Base-by-base conservation (phyloP, 139 green algal species). In the Yamagishiella unicocca region DNA sequence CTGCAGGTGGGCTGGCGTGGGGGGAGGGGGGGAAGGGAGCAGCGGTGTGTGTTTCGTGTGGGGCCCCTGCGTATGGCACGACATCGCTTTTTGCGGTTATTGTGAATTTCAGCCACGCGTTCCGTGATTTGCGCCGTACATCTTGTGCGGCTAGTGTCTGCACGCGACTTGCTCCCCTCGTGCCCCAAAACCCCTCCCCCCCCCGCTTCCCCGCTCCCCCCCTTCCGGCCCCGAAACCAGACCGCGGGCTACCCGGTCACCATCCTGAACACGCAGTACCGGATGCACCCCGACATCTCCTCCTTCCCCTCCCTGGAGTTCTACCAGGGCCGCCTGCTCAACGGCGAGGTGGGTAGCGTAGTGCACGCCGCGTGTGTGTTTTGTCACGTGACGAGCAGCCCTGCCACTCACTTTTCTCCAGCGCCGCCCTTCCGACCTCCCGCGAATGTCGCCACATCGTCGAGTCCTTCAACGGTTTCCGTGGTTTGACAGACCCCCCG, bases 271-370 rank as follows among this genome's bases (percentile, higher is more conserved):
- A 91, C 83, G 27, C 90, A 93, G 83, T 91, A 91, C 92, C 94
- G 97, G 77, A 99, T 99, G 97, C 95, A 99, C 88, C 96, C 97
- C 10, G 80, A 82, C 35, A 99, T 99, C 87, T 92, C 94, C 50
- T 38, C 73, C 82, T 99, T 98, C 88, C 96, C 96, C 12, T 97
- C 93, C 4, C 50, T 71, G 8, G 91, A 96, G 86, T 99, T 99
- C 81, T 99, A 99, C 84, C 29, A 90, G 4, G 93, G 94, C 29
- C 38, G 81, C 0, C 92, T 99, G 40, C 87, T 89, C 67, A 95
- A 98, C 74, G 96, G 93, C 0, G 87, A 94, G 87, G 91, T 96
- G 76, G n/a, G 55, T 2, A 33, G 73, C 3, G 6, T 31, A 45
- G 66, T n/a, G n/a, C n/a, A n/a, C n/a, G n/a, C n/a, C n/a, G n/a